Base-by-base conservation (phyloP, 345 rosid genomes). In the Camelina neglecta region DNA sequence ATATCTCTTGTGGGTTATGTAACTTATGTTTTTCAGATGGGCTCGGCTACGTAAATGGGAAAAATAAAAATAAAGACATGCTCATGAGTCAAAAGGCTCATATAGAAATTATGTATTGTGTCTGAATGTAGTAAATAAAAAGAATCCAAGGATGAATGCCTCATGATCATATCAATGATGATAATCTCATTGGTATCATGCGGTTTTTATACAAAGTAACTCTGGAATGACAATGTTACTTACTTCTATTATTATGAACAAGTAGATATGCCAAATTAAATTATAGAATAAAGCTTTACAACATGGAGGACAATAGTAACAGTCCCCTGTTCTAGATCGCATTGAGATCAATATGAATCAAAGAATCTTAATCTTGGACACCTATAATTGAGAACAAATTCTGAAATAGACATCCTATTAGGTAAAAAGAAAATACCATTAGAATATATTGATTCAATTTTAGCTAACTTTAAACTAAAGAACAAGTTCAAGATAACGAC, bases 391-490 rank as follows among this genome's bases (percentile, higher is more conserved):
- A 36, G 75, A 76, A 76, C 47, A 36, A 70, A 63, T 76, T 69
- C 80, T 55, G 75, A 69, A 45, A 62, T 42, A 29, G 75, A 75
- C 80, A 76, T n/a, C 59, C 35, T 69, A 44, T 44, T 62, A 55
- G 42, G 65, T 58, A 63, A 63, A 69, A 60, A 61, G 42, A 36
- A 70, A 55, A 62, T 69, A 42, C 35, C 65, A 69, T 24, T 69
- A 31, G 80, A 70, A 76, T 26, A 26, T 26, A 26, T 76, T 35
- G 23, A 76, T 76, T 76, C 79, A 39, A 4, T 26, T 11, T 16
- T 49, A 16, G n/a, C 33, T 23, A 7, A 47, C 61, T 67, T 67
- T 49, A 50, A 57, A 26, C 16, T 7, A 38, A 38, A 59, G 67
- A 75, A 75, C 50, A 75, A 60, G 1, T 67, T 12, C 58, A 69